phyloP scores from a whole-genome alignment of 1,284 basidiomycete genomes.

The Boletus austroedulis region DNA sequence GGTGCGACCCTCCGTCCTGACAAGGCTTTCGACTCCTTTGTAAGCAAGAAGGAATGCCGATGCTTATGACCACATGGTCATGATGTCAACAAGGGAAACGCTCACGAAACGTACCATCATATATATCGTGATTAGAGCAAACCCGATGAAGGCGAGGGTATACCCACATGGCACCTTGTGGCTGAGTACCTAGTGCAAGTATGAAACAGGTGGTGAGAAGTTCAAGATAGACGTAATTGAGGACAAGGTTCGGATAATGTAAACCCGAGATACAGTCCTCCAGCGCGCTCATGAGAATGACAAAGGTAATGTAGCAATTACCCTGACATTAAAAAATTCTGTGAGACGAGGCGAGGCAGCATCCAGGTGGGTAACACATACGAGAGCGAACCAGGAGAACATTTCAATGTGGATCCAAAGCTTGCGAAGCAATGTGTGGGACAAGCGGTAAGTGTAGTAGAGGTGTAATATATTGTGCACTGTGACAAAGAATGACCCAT shows the following conservation, averaged over 20 bases:
- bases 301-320: constrained; percentile 88
- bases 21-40: constrained; percentile 68
- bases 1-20: constrained; percentile 43
- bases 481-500: constrained; percentile 96
- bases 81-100: not conserved
- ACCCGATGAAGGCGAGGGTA: constrained; percentile 78
- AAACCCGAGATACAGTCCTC: constrained; percentile 61
- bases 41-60: constrained; percentile 79
- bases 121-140: constrained; percentile 85
- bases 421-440: constrained; percentile 82
- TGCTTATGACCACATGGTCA: constrained; percentile 43
- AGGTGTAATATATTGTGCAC: constrained; percentile 90
- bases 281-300: constrained; percentile 71
- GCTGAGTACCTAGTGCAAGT: constrained; percentile 87
- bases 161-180: constrained; percentile 88
- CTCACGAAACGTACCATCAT: constrained; percentile 70
- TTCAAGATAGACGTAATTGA: constrained; percentile 87
- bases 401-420: constrained; percentile 94
- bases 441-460: constrained; percentile 88
- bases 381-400: constrained; percentile 87
- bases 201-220: constrained; percentile 89
- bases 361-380: constrained; percentile 37
- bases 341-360: not conserved
- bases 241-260: constrained; percentile 73
- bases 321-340: constrained; percentile 47